A percentile compares a stretch with the other conserved stretches of the same genome.
Conservation (phyloP, 768 basidiomycete genomes). For the Tulasnella sp. region DNA sequence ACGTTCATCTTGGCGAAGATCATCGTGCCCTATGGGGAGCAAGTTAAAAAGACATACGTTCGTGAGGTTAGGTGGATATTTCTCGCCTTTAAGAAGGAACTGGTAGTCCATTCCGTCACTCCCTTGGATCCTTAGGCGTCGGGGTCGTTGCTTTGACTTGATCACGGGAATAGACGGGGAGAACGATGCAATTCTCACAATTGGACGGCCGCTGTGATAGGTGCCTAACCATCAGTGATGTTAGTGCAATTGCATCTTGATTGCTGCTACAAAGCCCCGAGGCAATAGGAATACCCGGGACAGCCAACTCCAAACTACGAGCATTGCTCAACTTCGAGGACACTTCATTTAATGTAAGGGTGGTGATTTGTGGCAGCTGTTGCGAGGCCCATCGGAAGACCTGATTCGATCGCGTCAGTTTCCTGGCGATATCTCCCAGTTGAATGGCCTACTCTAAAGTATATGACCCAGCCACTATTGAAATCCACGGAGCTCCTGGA, state of each 20-base stretch:
- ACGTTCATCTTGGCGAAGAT: conserved; percentile 95
- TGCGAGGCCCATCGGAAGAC: conserved; percentile 96
- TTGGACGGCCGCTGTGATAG: conserved; percentile 77
- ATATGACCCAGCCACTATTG: conserved; percentile 98
- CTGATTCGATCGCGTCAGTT: conserved; percentile 37
- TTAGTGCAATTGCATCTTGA: too few relatives aligned
- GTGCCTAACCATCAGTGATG: conserved; percentile 44
- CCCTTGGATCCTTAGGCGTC: conserved; percentile 75
- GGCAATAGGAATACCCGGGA: conserved; percentile 77
- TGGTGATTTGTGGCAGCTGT: conserved; percentile 76
- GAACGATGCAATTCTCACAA: conserved; percentile 76
- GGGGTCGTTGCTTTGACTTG: conserved; percentile 91
- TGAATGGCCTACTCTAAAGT: conserved; percentile 62
- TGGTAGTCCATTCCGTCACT: conserved; percentile 90
- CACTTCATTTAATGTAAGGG: conserved; percentile 91
- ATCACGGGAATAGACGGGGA: conserved; percentile 86
- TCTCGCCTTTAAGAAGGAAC: conserved; percentile 74
- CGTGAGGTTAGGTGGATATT: neutral
- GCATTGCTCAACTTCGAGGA: conserved; percentile 85
- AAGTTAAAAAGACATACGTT: neutral
- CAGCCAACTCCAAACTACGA: conserved; percentile 84
- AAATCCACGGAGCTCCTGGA: conserved; percentile 82
- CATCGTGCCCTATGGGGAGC: conserved; percentile 95
- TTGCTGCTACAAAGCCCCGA: too few relatives aligned
- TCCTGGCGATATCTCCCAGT: neutral